Evolutionary conservation across 345 rosid species (phyloP), one percentile per base, ranked within the genome.

Genomic region (Orychophragmus violaceus): DNA sequence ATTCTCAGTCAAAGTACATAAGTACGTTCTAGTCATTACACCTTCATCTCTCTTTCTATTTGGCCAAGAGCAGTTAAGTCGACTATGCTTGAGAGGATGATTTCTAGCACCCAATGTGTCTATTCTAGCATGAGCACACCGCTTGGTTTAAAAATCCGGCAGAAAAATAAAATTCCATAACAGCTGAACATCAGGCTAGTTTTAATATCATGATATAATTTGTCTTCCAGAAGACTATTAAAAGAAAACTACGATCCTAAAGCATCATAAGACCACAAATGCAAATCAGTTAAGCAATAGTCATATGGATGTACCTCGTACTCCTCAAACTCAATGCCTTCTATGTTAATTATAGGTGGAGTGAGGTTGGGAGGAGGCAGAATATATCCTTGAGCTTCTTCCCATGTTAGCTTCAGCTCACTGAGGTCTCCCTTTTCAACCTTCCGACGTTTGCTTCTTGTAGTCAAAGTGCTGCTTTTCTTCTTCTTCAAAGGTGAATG

Each of bases 281-380:
- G 61, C 42, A 59, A 52, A 57, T 27, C 49, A 49, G 44, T 37
- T 58, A 18, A 59, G 56, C 41, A 61, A 35, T 27, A 33, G 21
- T 24, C 35, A 23, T 44, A 45, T 67, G 69, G n/a, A 48, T 63
- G 39, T 82, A 94, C 99, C 97, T 91, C 93, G 19, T 85, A 91
- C 66, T 88, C 97, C 81, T 94, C 99, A 79, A 94, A 87, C 80
- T 94, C 99, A 74, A 64, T 77, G 42, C 87, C 97, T 64, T 91
- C 95, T 69, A 91, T 85, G 44, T 77, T 78, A 63, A 87, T 83
- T 66, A 86, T 64, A 53, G 85, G 83, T 27, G 95, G 93, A 72
- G 69, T 58, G 66, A 59, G 68, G 73, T 83, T 83, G 23, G 93
- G 86, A 68, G 99, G 92, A 23, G 97, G 95, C 3, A 91, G 87